phyloP scores from a whole-genome alignment of 192 early-diverging fungal species.

The Linnemannia hyalina region DNA sequence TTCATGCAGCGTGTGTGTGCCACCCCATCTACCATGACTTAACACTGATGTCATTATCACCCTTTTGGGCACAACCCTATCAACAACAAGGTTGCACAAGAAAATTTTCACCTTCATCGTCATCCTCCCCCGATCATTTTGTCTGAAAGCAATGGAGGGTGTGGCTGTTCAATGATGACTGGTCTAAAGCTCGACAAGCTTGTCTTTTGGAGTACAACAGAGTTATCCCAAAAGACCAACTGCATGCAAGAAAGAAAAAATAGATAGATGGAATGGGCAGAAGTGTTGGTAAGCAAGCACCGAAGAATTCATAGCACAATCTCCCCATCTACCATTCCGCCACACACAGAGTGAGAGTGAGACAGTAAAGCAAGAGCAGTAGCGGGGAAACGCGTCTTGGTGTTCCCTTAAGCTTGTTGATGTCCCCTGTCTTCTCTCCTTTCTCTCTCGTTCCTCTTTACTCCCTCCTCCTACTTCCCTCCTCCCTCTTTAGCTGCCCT shows the following conservation, averaged over 20 bases:
- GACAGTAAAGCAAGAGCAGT: not conserved
- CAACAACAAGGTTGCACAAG: conserved; percentile 2
- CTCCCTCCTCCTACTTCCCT: not conserved
- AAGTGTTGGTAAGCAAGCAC: not conserved
- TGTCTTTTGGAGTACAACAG: not conserved
- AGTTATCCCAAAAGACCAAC: conserved; percentile 3
- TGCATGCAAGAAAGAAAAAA: not conserved
- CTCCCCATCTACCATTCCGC: not conserved
- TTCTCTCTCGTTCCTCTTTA: not conserved
- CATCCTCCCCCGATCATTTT: not conserved
- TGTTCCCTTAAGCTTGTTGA: not conserved
- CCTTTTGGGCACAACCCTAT: not conserved
- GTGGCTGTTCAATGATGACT: not conserved
- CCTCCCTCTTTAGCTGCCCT: not conserved
- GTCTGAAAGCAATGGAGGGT: too few species aligned
- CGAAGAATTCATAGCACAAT: not conserved
- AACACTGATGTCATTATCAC: not conserved
- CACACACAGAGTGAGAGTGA: not conserved
- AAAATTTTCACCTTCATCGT: not conserved
- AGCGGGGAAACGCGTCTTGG: not conserved
- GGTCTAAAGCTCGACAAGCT: not conserved
- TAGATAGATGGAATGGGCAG: not conserved
- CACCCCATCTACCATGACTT: not conserved
- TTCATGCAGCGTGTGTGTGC: not conserved
- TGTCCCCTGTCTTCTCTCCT: not conserved